Evolutionary conservation across 2,329 filamentous ascomycete species (phyloP), one percentile per base, ranked within the genome.

Genomic region (Cryphonectria japonica): DNA sequence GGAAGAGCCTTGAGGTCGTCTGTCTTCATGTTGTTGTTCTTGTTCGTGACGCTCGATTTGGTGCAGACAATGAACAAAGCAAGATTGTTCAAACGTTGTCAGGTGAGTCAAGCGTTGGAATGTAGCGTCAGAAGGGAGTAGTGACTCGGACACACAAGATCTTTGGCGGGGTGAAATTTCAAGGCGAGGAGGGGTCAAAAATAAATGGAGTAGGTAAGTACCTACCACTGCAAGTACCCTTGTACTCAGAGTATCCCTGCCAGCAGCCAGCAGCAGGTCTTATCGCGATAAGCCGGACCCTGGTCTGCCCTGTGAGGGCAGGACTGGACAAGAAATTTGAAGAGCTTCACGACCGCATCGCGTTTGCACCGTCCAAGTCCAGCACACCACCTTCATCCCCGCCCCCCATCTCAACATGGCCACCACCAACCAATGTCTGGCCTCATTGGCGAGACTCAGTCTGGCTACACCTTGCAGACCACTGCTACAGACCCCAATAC

Each of bases 1-100:
- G 85, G 82, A 66, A 89, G 80, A 69, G 84, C 80, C 72, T 84
- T 81, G 75, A 89, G 82, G 79, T 89, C 86, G 76, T 87, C 85
- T 75, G 82, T 79, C 82, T 89, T 88, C 88, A 89, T 89, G 69
- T 76, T 85, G 75, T 67, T 4, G 3, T 34, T 34, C 34, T 29
- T 69, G 46, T 57, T 29, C 67, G 46, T 62, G 32, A 9, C 60
- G 3, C 59, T 59, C 34, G 29, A 52, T 29, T 29, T 37, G 60
- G 60, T 54, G 59, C n/a, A 26, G 8, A 66, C 29, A 26, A 19
- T 32, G 26, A 34, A 29, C 11, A 9, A 14, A 37, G 54, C 16
- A 39, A 62, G n/a, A 60, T 46, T 39, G 59, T 61, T 26, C 13
- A 29, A 32, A 16, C 41, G 41, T 29, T 67, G 41, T 69, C 63